Base-by-base conservation (phyloP, 129 eudicot species). In the Artemisia annua region DNA sequence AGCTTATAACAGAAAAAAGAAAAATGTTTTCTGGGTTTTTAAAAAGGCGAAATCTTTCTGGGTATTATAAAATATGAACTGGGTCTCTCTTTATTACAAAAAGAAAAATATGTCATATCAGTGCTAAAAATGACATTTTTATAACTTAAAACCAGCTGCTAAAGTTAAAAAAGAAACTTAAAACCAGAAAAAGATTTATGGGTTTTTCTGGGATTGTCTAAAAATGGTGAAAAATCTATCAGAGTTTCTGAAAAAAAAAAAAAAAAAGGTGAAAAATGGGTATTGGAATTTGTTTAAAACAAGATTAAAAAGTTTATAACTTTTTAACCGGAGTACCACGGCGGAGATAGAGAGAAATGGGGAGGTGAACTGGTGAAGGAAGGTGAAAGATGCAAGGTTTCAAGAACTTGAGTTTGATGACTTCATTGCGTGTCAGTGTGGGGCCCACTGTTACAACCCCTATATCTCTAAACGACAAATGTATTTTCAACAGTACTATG, bases 341-440 rank as follows among this genome's bases (percentile, higher is more conserved):
- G 59, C 62, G 65, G 77, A 54, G 79, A 10, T 9, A 49, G 78
- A 54, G 54, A 35, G 61, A 77, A 67, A 72, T 53, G 20, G 50
- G 24, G 77, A 18, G 7, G 30, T 65, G n/a, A n/a, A n/a, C n/a
- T n/a, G 46, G 75, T 30, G 54, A 70, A 20, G 69, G 76, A 30
- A 74, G 66, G 58, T 55, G 77, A 48, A 68, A 70, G 56, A 57
- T 48, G 44, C 73, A 57, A 53, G 66, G 28, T 54, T 48, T 73
- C 75, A 73, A 79, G 60, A 63, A 78, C 39, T 14, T 4, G 83
- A 73, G 79, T 73, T 73, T 73, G 79, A 79, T 67, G 75, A 73
- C 67, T 67, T 79, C 79, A 79, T 74, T 68, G 83, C 48, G 26
- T 48, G 75, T 74, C 65, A 79, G 80, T 19, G 60, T 72, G 75